Percentiles rank a stretch among this genome's conserved stretches.
These are phyloP conservation scores for Peterozyma toletana DNA, from an alignment of 805 yeast genomes.

Conservation along the genomic window DNA sequence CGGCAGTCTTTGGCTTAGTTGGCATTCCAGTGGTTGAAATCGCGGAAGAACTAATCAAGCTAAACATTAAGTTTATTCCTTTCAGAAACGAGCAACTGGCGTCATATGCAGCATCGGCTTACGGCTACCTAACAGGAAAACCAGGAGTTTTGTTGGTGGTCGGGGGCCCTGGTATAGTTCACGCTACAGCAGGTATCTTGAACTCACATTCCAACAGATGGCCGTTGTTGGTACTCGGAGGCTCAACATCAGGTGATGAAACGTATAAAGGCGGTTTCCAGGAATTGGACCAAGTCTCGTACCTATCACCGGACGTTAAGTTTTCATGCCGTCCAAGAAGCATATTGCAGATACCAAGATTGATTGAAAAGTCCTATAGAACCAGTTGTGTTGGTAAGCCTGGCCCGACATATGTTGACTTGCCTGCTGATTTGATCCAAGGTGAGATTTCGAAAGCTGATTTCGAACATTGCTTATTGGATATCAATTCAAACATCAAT, in stretches of 20 bases:
- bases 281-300: slow-evolving; percentile 57
- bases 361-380: slow-evolving; percentile 40
- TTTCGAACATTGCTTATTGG: slow-evolving; percentile 8
- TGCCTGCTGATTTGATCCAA: slow-evolving; percentile 56
- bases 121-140: slow-evolving; percentile 55
- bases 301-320: slow-evolving; percentile 41
- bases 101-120: slow-evolving; percentile 66
- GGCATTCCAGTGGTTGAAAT: slow-evolving; percentile 71
- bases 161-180: slow-evolving; percentile 72
- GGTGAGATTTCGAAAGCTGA: slow-evolving; percentile 12
- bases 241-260: slow-evolving; percentile 44
- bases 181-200: slow-evolving; percentile 59
- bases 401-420: slow-evolving; percentile 56
- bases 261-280: slow-evolving; percentile 60
- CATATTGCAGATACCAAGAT: slow-evolving; percentile 25
- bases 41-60: slow-evolving; percentile 50
- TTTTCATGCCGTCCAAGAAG: slow-evolving; percentile 37
- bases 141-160: slow-evolving; percentile 68
- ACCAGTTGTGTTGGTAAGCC: slow-evolving; percentile 40
- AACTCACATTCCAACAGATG: slow-evolving; percentile 56
- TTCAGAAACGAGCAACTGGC: slow-evolving; percentile 73
- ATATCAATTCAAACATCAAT: slow-evolving; percentile 16
- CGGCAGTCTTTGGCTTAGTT: slow-evolving; percentile 60
- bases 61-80: slow-evolving; percentile 49
- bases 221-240: slow-evolving; percentile 63